A percentile compares a stretch with the other conserved stretches of the same genome.
These are phyloP conservation scores for Phylloporus rhodoxanthus DNA, from an alignment of 768 basidiomycete species.

Conservation along the genomic window DNA sequence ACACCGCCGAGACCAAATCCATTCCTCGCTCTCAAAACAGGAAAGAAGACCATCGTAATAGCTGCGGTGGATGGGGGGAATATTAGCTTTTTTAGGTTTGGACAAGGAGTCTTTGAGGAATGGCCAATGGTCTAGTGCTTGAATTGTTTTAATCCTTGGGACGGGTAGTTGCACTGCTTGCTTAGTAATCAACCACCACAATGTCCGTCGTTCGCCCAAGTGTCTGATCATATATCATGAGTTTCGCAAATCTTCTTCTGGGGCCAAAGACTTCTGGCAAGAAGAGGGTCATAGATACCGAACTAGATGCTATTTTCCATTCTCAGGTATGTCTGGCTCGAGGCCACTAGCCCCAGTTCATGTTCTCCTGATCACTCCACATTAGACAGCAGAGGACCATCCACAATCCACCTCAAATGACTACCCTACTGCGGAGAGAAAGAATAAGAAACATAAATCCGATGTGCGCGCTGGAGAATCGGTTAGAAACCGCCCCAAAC, in stretches of 20 bases:
- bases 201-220: neutral
- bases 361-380: slow-evolving; percentile 5
- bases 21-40: slow-evolving; percentile 75
- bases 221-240: slow-evolving; percentile 34
- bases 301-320: slow-evolving; percentile 60
- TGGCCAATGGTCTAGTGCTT: slow-evolving; percentile 55
- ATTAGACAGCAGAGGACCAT: slow-evolving; percentile 5
- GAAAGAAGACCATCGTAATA: slow-evolving; percentile 77
- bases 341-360: slow-evolving; percentile 5
- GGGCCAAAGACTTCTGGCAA: slow-evolving; percentile 29
- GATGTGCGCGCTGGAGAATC: slow-evolving; percentile 12
- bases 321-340: slow-evolving; percentile 38
- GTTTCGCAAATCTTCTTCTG: slow-evolving; percentile 51
- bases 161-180: no score
- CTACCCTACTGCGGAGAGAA: neutral
- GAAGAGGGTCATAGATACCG: slow-evolving; percentile 45
- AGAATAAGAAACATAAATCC: slow-evolving; percentile 11
- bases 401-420: slow-evolving; percentile 5
- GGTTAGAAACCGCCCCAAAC: slow-evolving; percentile 16
- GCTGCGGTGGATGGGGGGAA: slow-evolving; percentile 86
- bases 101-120: slow-evolving; percentile 78
- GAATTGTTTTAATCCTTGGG: neutral
- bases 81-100: slow-evolving; percentile 84
- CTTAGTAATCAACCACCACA: slow-evolving; percentile 9
- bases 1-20: slow-evolving; percentile 51